Conservation (phyloP, 225 moss, liverwort and hornwort species). For the Neckera pumila region DNA sequence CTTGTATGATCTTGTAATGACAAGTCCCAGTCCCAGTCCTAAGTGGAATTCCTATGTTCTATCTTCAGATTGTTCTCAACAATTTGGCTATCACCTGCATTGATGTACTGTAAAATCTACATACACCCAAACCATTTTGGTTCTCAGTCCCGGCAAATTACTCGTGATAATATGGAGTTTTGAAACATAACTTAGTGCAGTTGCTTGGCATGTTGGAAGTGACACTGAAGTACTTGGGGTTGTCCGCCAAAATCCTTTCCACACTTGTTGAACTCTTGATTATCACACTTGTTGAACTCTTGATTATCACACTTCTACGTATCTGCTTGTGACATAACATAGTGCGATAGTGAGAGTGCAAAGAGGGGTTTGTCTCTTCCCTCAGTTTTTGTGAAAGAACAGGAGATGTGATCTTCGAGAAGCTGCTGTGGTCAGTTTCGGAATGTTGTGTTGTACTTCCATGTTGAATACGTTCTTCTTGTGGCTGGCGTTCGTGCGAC, state of each 20-base stretch:
- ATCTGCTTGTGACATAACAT: not conserved
- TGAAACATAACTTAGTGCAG: not conserved
- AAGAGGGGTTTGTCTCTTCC: not conserved
- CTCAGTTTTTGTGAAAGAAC: not conserved
- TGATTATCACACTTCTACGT: too few species aligned
- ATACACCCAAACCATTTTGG: not conserved
- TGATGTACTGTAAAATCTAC: not conserved
- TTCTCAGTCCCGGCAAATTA: too few species aligned
- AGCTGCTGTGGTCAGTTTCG: not conserved
- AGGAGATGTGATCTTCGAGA: not conserved
- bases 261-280: not conserved
- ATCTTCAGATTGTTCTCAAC: not conserved
- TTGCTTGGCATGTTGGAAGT: not conserved
- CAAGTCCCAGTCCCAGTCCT: not conserved
- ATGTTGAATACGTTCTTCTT: conserved; percentile 27
- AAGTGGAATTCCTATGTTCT: not conserved
- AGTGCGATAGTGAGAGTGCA: not conserved
- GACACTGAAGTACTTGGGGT: not conserved
- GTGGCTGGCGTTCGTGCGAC: conserved; percentile 15
- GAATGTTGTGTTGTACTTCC: not conserved
- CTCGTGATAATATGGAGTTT: not conserved
- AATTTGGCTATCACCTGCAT: not conserved
- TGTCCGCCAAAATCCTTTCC: not conserved
- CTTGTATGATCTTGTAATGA: not conserved
- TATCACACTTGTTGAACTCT: too few species aligned